Conservation (phyloP, 1,139 yeast genomes). For the Yamadazyma taylorii region DNA sequence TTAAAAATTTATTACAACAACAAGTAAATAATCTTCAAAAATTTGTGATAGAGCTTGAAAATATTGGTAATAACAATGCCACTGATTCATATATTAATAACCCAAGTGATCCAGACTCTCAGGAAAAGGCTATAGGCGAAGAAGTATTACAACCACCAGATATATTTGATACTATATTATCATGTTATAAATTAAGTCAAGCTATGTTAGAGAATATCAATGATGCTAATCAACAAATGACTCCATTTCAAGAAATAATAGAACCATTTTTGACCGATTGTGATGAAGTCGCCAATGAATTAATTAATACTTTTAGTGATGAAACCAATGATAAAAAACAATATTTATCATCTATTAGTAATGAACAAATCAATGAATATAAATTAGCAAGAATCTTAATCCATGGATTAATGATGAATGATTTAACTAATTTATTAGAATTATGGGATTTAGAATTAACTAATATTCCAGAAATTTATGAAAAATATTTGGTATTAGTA, state of each 20-base stretch:
- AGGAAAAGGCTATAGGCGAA: constrained; percentile 26
- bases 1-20: constrained; percentile 18
- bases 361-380: constrained; percentile 26
- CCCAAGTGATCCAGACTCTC: no score
- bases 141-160: constrained; percentile 40
- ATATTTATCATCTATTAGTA: constrained; percentile 26
- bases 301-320: constrained; percentile 26
- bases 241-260: constrained; percentile 10
- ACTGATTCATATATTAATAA: no score
- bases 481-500: constrained; percentile 39
- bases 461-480: constrained; percentile 28
- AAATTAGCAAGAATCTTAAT: constrained; percentile 25
- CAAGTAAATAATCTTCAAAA: constrained; percentile 28
- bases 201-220: constrained; percentile 28
- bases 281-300: constrained; percentile 23
- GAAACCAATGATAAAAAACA: constrained; percentile 20
- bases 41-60: constrained; percentile 29
- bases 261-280: constrained; percentile 20
- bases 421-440: constrained; percentile 18
- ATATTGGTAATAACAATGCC: not conserved
- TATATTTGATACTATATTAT: constrained; percentile 35
- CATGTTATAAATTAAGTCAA: constrained; percentile 31
- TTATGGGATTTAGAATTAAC: constrained; percentile 24
- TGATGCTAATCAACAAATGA: constrained; percentile 9
- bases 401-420: constrained; percentile 20